Evolutionary conservation across 2,329 filamentous ascomycete species (phyloP).

Genomic region (Diaporthe capsici): DNA sequence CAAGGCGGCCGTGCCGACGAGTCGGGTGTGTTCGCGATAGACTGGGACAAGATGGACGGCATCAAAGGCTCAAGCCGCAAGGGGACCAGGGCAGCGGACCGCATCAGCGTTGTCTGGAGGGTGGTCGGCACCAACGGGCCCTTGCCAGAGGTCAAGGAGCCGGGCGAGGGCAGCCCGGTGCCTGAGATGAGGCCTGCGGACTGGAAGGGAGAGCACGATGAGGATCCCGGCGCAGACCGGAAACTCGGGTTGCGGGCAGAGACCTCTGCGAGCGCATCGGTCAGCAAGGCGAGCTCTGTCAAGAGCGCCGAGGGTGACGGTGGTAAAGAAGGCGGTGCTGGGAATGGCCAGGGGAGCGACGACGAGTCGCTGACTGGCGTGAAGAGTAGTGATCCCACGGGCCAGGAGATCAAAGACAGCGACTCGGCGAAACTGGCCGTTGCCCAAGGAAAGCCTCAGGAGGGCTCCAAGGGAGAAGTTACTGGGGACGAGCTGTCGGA

Average conservation of each 20-base stretch:
- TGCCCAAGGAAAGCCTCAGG: background rate
- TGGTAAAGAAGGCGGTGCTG: background rate
- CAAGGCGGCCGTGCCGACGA: conserved; percentile 74
- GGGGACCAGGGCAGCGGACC: conserved; percentile 85
- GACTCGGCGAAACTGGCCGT: background rate
- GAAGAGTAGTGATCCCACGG: conserved; percentile 39
- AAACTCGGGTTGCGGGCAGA: conserved; percentile 78
- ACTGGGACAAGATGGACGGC: conserved; percentile 84
- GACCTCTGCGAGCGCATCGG: conserved; percentile 73
- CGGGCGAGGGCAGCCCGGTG: conserved; percentile 76
- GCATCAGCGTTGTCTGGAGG: conserved; percentile 88
- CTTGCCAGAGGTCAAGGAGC: conserved; percentile 70
- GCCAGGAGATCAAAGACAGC: conserved; percentile 18
- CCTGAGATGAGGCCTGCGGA: conserved; percentile 79
- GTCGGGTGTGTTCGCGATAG: conserved; percentile 73
- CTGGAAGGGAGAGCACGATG: conserved; percentile 75
- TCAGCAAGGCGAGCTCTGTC: conserved; percentile 82
- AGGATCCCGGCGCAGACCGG: conserved; percentile 67
- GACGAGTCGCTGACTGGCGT: conserved; percentile 45
- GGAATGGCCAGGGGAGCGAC: conserved; percentile 44
- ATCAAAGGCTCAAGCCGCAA: conserved; percentile 91
- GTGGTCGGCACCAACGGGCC: conserved; percentile 50
- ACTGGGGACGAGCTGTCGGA: conserved; percentile 21
- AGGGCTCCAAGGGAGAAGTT: background rate
- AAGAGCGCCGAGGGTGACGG: conserved; percentile 53